Evolutionary conservation across 345 rosid species (phyloP).

Genomic region (Salix udensis): DNA sequence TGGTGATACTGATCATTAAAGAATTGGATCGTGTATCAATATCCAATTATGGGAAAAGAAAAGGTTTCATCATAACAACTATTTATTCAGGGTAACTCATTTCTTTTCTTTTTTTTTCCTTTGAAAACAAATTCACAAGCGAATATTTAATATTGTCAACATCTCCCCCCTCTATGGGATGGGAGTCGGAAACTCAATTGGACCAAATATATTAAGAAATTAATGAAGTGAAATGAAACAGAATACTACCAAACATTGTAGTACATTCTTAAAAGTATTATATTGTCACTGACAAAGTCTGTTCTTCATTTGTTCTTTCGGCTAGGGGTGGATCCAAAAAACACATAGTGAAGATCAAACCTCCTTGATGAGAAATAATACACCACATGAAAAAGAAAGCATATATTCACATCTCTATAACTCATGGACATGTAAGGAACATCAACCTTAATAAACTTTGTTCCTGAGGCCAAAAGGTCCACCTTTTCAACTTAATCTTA

Average conservation of each 20-base stretch:
- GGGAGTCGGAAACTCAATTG: not conserved
- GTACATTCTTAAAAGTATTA: not conserved
- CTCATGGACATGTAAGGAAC: not conserved
- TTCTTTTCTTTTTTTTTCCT: too few relatives aligned
- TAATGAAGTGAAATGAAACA: too few relatives aligned
- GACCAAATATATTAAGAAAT: too few relatives aligned
- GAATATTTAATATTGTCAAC: too few relatives aligned
- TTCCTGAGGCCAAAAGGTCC: conserved; percentile 5
- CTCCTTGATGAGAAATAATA: not conserved
- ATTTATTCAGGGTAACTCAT: too few relatives aligned
- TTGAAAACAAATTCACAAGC: too few relatives aligned
- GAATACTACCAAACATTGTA: too few relatives aligned
- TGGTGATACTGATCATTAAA: not conserved
- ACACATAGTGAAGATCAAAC: not conserved
- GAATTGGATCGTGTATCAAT: not conserved
- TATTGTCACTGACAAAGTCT: not conserved
- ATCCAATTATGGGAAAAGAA: too few relatives aligned
- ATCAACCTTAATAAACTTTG: not conserved
- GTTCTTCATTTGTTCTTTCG: not conserved
- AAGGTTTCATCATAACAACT: too few relatives aligned
- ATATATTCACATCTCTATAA: not conserved
- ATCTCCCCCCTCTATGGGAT: too few relatives aligned
- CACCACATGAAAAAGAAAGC: not conserved
- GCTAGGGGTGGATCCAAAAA: too few relatives aligned
- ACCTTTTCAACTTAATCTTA: not conserved